Conservation (phyloP, 176 grass and related monocot genomes). For the Lolium rigidum region DNA sequence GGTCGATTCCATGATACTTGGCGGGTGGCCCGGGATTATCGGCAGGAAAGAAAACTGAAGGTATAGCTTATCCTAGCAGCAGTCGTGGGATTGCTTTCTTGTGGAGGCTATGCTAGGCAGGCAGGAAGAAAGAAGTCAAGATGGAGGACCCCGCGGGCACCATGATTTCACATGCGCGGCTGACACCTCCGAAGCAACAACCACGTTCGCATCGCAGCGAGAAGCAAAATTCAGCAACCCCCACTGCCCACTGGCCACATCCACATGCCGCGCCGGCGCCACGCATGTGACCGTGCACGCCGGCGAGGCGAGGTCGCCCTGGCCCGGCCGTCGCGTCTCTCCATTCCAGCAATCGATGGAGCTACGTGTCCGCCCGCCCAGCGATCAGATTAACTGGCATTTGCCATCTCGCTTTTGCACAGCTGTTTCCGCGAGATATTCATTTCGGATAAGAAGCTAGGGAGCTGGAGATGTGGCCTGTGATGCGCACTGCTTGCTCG, state of each 20-base stretch:
- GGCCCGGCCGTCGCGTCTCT: too few species aligned
- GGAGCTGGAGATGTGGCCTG: neutral
- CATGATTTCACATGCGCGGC: conserved; percentile 45
- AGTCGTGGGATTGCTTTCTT: neutral
- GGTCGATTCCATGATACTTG: neutral
- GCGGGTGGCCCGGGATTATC: neutral
- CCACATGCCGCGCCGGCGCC: too few species aligned
- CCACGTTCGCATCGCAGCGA: conserved; percentile 26
- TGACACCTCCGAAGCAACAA: conserved; percentile 32
- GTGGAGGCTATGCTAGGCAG: neutral
- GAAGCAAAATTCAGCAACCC: neutral
- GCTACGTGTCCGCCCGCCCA: conserved; percentile 29
- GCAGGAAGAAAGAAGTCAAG: conserved; percentile 22
- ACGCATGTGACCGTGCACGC: too few species aligned
- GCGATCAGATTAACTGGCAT: neutral
- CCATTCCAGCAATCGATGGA: too few species aligned
- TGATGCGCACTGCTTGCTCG: neutral
- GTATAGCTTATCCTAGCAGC: neutral
- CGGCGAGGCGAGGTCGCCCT: too few species aligned
- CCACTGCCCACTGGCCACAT: neutral
- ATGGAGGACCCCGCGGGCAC: neutral
- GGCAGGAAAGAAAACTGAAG: neutral
- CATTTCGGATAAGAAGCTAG: conserved; percentile 27
- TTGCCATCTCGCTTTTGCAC: neutral
- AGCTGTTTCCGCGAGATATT: neutral